A percentile compares a stretch with the other conserved stretches of the same genome.
Conservation (phyloP, 148 eudicot species). For the Rhododendron molle region DNA sequence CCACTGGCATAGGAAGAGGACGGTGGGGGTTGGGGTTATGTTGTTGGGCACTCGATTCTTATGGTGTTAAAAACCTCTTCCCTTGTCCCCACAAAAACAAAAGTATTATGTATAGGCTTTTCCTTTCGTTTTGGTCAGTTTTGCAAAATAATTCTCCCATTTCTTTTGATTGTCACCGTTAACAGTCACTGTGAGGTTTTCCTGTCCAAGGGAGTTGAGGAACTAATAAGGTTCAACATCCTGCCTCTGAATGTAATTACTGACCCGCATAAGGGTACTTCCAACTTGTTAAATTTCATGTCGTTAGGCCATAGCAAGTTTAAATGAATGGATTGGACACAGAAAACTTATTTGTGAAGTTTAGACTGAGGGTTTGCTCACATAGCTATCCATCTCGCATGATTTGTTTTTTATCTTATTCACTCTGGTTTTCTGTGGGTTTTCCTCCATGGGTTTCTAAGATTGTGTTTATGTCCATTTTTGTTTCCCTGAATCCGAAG, state of each 20-base stretch:
- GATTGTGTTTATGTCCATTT: neutral
- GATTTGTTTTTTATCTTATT: neutral
- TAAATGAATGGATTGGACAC: neutral
- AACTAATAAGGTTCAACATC: neutral
- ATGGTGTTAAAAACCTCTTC: neutral
- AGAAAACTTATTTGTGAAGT: neutral
- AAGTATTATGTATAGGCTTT: neutral
- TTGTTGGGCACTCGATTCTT: neutral
- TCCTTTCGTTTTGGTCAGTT: neutral
- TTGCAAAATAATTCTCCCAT: neutral
- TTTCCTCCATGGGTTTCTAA: neutral
- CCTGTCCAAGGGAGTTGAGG: neutral
- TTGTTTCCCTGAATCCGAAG: slow-evolving; percentile 10
- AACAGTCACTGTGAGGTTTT: neutral
- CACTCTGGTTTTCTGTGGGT: neutral
- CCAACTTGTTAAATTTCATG: neutral
- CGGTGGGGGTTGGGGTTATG: neutral
- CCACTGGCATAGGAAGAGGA: neutral
- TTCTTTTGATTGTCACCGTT: neutral
- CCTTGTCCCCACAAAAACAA: neutral
- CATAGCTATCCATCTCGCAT: neutral
- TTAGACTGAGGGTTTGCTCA: neutral
- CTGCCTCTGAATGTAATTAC: neutral
- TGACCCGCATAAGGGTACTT: neutral
- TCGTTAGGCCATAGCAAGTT: neutral